Conservation (phyloP, 495 filamentous ascomycete species). For the Aspergillus saccharolyticus region DNA sequence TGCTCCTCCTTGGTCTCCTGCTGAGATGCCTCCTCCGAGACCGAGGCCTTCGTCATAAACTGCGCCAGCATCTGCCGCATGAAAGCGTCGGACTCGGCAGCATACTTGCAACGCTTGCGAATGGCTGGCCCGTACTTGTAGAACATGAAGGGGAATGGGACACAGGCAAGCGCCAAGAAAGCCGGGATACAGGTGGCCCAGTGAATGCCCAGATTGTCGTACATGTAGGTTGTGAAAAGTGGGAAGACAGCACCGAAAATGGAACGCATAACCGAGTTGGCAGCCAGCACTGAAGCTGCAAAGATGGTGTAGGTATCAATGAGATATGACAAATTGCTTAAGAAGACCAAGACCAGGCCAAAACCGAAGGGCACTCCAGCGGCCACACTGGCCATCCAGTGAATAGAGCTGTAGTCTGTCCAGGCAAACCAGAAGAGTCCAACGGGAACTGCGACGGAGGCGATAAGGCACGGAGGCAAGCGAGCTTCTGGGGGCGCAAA, state of each 20-base stretch:
- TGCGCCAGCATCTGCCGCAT: slow-evolving; percentile 41
- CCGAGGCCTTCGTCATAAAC: slow-evolving; percentile 14
- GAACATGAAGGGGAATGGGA: slow-evolving; percentile 78
- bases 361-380: slow-evolving; percentile 68
- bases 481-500: slow-evolving; percentile 47
- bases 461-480: slow-evolving; percentile 42
- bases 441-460: slow-evolving; percentile 38
- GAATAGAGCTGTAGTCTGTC: slow-evolving; percentile 63
- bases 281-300: slow-evolving; percentile 74
- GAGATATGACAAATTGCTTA: slow-evolving; percentile 73
- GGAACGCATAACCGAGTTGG: slow-evolving; percentile 65
- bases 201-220: slow-evolving; percentile 67
- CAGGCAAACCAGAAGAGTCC: slow-evolving; percentile 65
- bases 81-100: slow-evolving; percentile 49
- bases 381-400: slow-evolving; percentile 63
- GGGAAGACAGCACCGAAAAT: slow-evolving; percentile 80
- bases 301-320: slow-evolving; percentile 78
- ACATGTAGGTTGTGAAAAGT: slow-evolving; percentile 78
- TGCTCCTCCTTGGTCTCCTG: slow-evolving; percentile 4
- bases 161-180: slow-evolving; percentile 68
- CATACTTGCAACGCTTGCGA: slow-evolving; percentile 67
- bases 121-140: slow-evolving; percentile 68
- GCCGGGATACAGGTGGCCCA: slow-evolving; percentile 77
- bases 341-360: slow-evolving; percentile 71
- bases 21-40: slow-evolving; percentile 12